Evolutionary conservation across 805 yeast genomes (phyloP), one percentile per base, ranked within the genome.

Genomic region (Metschnikowia picachoensis): DNA sequence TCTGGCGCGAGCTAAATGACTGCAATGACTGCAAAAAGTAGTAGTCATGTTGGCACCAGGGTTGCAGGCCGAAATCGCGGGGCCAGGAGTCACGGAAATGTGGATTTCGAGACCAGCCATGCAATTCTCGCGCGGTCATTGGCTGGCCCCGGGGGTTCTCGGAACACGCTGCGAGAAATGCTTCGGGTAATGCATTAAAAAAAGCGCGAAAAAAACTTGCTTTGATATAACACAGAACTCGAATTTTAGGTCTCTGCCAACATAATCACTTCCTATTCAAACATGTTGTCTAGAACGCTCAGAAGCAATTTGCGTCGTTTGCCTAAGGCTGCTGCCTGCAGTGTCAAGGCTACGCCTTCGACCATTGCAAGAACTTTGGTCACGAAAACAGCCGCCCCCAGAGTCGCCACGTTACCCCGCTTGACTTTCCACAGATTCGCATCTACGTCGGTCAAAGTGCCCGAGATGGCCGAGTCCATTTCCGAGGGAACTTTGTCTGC

Each of bases 401-500:
- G 37, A 34, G 30, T 46, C 17, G 49, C 49, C 41, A 20, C 50
- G 27, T 25, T 49, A 47, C 52, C 52, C 9, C 28, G 56, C 43
- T 38, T 67, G 55, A 47, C 55, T 15, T 66, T 67, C 57, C 58
- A 54, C 51, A 66, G 77, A 59, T 65, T 65, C 38, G 74, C 72
- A 33, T 66, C 74, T 20, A 65, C 65, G 35, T 56, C 71, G 40
- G 95, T 92, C 43, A 87, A 90, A 68, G 98, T 94, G 17, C 99
- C 99, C 40, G 95, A 88, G 55, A 90, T 94, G 97, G 98, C 99
- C 37, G 99, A 94, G 73, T 91, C 97, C 41, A 85, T 94, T 63
- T 88, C 97, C 35, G 99, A 94, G 70, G 99, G 99, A 65, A 88
- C 98, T 41, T 78, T 94, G 56, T 75, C 87, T 51, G 54, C 78